These are phyloP conservation scores for Naumovozyma dairenensis DNA, from an alignment of 805 yeast genomes.

Conservation along the genomic window DNA sequence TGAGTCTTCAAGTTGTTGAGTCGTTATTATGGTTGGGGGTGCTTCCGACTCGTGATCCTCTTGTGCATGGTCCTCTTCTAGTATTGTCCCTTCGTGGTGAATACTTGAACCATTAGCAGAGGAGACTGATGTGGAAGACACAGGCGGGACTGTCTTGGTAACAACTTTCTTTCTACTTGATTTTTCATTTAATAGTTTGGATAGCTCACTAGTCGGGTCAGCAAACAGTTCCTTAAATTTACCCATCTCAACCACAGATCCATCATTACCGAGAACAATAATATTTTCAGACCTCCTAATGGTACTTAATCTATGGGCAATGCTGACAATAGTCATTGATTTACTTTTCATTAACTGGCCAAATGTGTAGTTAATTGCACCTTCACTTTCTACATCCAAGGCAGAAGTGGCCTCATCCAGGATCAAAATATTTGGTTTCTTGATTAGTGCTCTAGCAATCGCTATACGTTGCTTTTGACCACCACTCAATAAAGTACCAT, in stretches of 20 bases:
- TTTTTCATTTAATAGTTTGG: constrained; percentile 32
- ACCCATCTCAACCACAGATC: constrained; percentile 73
- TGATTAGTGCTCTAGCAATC: constrained; percentile 72
- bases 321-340: constrained; percentile 69
- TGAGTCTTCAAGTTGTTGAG: constrained; percentile 7
- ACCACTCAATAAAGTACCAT: constrained; percentile 64
- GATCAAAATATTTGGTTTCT: constrained; percentile 61
- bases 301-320: constrained; percentile 89
- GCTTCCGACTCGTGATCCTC: neutral
- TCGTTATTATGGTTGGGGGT: neutral
- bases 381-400: constrained; percentile 60
- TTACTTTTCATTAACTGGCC: constrained; percentile 49
- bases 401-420: constrained; percentile 91
- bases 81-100: neutral
- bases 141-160: constrained; percentile 1
- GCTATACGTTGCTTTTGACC: constrained; percentile 88
- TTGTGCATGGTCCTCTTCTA: neutral
- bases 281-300: constrained; percentile 78
- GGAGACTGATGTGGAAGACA: neutral
- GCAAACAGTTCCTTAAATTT: constrained; percentile 46
- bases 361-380: constrained; percentile 74
- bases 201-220: constrained; percentile 34
- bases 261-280: constrained; percentile 73
- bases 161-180: constrained; percentile 15
- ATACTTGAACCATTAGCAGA: neutral